Evolutionary conservation across 345 rosid species (phyloP).

Genomic region (Gossypium arboreum): DNA sequence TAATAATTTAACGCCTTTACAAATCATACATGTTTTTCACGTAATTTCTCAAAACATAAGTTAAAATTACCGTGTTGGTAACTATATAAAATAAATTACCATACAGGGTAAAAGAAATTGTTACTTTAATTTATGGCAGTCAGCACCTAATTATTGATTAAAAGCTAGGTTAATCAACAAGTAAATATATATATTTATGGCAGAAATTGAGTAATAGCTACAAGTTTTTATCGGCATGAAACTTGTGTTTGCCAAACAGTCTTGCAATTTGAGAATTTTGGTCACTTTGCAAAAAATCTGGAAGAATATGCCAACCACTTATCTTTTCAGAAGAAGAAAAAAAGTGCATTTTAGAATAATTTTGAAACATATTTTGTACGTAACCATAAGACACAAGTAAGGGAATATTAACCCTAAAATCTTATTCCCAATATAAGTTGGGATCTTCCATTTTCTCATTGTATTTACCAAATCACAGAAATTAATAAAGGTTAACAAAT

Average conservation of each 20-base stretch:
- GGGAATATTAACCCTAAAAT: slow-evolving; percentile 19
- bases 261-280: neutral
- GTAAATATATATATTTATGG: too few species aligned
- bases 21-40: neutral
- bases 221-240: too few species aligned
- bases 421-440: slow-evolving; percentile 21
- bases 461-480: slow-evolving; percentile 14
- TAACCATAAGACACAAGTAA: neutral
- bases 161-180: too few species aligned
- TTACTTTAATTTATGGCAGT: neutral
- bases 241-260: slow-evolving; percentile 8
- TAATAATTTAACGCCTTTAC: neutral
- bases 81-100: neutral
- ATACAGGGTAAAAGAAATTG: neutral
- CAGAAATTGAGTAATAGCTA: too few species aligned
- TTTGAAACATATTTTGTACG: neutral
- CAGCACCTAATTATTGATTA: too few species aligned
- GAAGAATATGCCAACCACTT: slow-evolving; percentile 18
- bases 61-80: neutral
- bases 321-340: neutral
- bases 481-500: slow-evolving; percentile 5
- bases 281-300: neutral
- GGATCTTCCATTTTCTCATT: slow-evolving; percentile 26
- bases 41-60: neutral
- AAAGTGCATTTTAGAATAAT: neutral